Conservation (phyloP, 2,329 filamentous ascomycete species). For the Colletotrichum gloeosporioides region DNA sequence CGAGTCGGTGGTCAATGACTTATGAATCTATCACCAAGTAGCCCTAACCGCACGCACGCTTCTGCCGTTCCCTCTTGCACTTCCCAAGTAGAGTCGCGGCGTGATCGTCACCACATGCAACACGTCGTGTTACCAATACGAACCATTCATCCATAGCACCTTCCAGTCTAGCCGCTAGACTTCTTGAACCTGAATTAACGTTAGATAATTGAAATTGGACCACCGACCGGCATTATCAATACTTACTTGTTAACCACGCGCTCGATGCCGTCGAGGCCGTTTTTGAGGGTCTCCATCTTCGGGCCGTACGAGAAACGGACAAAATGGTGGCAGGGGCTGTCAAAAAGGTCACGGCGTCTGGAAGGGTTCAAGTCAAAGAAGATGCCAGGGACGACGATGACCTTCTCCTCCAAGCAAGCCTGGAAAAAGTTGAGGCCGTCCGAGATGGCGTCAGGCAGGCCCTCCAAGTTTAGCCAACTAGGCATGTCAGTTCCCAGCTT, state of each 20-base stretch:
- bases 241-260: conserved; percentile 75
- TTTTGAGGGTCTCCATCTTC: conserved; percentile 78
- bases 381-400: conserved; percentile 95
- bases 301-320: conserved; percentile 86
- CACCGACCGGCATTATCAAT: neutral
- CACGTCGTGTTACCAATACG: neutral
- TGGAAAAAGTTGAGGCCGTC: conserved; percentile 98
- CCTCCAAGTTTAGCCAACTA: conserved; percentile 65
- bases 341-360: conserved; percentile 87
- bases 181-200: neutral
- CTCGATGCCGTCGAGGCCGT: conserved; percentile 85
- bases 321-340: conserved; percentile 93
- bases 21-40: neutral
- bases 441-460: conserved; percentile 79
- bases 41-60: neutral
- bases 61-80: neutral
- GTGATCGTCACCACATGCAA: neutral
- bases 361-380: conserved; percentile 97
- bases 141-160: neutral
- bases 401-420: conserved; percentile 89
- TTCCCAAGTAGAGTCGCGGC: neutral
- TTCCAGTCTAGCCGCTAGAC: neutral
- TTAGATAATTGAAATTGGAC: neutral
- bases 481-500: neutral
- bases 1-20: neutral